Evolutionary conservation across 495 filamentous ascomycete genomes (phyloP), one percentile per base, ranked within the genome.

Genomic region (Aspergillus kassunensis): DNA sequence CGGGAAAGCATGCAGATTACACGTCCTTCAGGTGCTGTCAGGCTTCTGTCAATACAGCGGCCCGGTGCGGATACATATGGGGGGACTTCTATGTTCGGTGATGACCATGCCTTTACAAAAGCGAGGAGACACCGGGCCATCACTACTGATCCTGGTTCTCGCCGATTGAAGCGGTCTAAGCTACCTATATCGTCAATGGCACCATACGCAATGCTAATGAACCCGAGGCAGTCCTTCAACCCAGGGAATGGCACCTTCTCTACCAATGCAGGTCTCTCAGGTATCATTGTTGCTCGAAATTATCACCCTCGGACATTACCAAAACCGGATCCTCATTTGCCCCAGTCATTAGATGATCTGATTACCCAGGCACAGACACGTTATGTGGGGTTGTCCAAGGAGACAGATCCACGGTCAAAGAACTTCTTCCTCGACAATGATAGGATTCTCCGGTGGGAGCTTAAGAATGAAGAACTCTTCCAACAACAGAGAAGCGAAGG

Each of bases 191-290:
- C 65, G 15, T 44, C 51, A 25, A 56, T 67, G 33, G 65, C 60
- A 4, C 56, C 67, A 6, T 63, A 68, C 59, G 58, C 67, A n/a
- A 71, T 72, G 61, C 51, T 78, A 33, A 78, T 79, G 70, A 68
- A 75, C 47, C 70, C 77, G 6, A 57, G 55, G 19, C 73, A 79
- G 30, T 37, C 44, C 3, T 77, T 78, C 55, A 62, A 79, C 45
- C 16, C 58, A 2, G 36, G 44, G 6, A 70, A 55, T 34, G 76
- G 78, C 13, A 81, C 76, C 9, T 81, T 79, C 53, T 65, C 65
- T 5, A 72, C 72, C 11, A 47, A 63, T 50, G 58, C 58, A 13
- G 58, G 59, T 25, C 31, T 60, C 25, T 50, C 58, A n/a, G 46
- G 58, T 27, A 36, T 55, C 19, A 43, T 20, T 23, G 52, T 21